Percentiles rank a stretch among this genome's conserved stretches.
phyloP scores from a whole-genome alignment of 768 basidiomycete genomes.

The Suillus weaverae region DNA sequence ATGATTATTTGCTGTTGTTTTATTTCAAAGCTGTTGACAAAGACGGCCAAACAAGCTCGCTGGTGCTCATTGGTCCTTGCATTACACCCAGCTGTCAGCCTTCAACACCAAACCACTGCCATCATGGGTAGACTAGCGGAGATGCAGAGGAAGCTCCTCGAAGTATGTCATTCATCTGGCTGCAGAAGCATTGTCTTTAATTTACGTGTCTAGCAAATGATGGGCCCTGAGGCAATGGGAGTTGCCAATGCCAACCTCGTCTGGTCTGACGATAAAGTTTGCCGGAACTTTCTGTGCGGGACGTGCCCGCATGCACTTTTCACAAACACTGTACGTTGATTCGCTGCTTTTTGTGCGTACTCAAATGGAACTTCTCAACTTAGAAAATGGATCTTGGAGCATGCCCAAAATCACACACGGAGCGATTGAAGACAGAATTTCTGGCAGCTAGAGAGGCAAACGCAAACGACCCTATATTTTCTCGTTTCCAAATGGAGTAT shows the following conservation, averaged over 20 bases:
- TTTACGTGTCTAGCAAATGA: conserved; percentile 80
- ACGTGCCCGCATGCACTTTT: conserved; percentile 98
- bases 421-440: conserved; percentile 90
- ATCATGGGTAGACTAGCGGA: conserved; percentile 94
- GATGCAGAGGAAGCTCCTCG: conserved; percentile 93
- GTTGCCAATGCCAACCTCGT: conserved; percentile 88
- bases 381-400: conserved; percentile 99
- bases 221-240: conserved; percentile 99
- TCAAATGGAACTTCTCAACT: background rate
- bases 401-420: conserved; percentile 95
- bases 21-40: conserved; percentile 26
- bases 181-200: conserved; percentile 8
- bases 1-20: conserved; percentile 27
- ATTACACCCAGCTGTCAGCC: background rate
- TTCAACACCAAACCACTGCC: conserved; percentile 12
- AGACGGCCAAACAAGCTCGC: conserved; percentile 27
- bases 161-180: conserved; percentile 48
- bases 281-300: conserved; percentile 96
- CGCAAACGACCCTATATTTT: conserved; percentile 79
- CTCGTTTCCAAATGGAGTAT: conserved; percentile 91
- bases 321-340: conserved; percentile 85
- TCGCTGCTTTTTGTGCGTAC: background rate
- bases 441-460: conserved; percentile 72
- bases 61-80: background rate
- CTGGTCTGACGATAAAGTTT: conserved; percentile 97